These are phyloP conservation scores for Meripilus lineatus DNA, from an alignment of 1,284 basidiomycete genomes.

Conservation along the genomic window DNA sequence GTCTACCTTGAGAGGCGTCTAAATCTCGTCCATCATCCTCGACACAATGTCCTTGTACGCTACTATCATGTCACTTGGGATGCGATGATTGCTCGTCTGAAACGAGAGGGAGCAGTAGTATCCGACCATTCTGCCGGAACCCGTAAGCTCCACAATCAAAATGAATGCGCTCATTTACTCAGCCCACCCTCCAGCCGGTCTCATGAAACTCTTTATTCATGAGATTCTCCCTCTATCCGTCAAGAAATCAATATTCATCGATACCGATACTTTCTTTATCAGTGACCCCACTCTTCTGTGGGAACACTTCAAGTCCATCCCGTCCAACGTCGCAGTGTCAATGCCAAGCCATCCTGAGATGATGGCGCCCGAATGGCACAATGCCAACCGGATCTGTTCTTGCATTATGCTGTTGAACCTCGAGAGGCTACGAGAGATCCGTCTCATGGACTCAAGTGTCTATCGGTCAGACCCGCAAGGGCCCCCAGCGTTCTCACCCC, in stretches of 20 bases:
- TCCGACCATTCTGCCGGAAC: slow-evolving; percentile 43
- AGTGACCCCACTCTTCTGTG: slow-evolving; percentile 41
- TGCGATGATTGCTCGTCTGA: slow-evolving; percentile 37
- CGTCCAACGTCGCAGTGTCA: slow-evolving; percentile 32
- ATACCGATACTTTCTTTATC: slow-evolving; percentile 46
- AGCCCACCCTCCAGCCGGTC: slow-evolving; percentile 28
- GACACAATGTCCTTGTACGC: slow-evolving; percentile 31
- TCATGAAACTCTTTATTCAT: slow-evolving; percentile 45
- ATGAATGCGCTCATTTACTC: slow-evolving; percentile 6
- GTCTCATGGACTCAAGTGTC: slow-evolving; percentile 41
- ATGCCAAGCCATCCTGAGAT: slow-evolving; percentile 43
- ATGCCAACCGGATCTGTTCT: slow-evolving; percentile 44
- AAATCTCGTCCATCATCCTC: slow-evolving; percentile 32
- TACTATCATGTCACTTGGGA: slow-evolving; percentile 37
- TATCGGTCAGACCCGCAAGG: slow-evolving; percentile 30
- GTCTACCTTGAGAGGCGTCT: slow-evolving; percentile 32
- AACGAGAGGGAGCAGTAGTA: slow-evolving; percentile 40
- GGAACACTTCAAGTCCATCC: slow-evolving; percentile 33
- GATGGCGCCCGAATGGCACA: slow-evolving; percentile 33
- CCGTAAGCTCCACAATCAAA: slow-evolving; percentile 26
- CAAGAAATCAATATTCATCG: slow-evolving; percentile 40
- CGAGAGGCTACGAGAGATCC: slow-evolving; percentile 35
- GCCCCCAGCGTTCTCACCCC: slow-evolving; percentile 32
- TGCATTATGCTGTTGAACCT: slow-evolving; percentile 48
- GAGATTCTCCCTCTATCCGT: slow-evolving; percentile 36